A percentile compares a stretch with the other conserved stretches of the same genome.
These are phyloP conservation scores for Moesziomyces globuligerus DNA, from an alignment of 1,284 basidiomycete genomes.

Conservation along the genomic window DNA sequence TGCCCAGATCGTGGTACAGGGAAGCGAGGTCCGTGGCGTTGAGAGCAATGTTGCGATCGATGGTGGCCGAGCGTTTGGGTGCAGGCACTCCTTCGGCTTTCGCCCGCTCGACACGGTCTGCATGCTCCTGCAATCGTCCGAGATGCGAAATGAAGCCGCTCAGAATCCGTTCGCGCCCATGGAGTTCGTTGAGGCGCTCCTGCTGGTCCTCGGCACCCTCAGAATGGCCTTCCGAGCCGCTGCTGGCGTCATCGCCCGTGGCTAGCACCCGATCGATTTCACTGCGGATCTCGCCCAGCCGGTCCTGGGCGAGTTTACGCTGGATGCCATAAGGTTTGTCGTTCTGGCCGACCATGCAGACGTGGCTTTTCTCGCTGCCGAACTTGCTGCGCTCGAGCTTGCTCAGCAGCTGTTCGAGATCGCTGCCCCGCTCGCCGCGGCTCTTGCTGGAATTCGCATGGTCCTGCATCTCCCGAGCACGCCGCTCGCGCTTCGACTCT, in stretches of 20 bases:
- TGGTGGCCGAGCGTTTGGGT: slow-evolving; percentile 13
- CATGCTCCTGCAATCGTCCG: slow-evolving; percentile 25
- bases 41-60: slow-evolving; percentile 25
- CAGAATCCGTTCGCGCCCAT: slow-evolving; percentile 69
- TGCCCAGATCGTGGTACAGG: slow-evolving; percentile 78
- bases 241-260: slow-evolving; percentile 12
- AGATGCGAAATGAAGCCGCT: slow-evolving; percentile 75
- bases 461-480: slow-evolving; percentile 60
- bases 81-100: slow-evolving; percentile 19
- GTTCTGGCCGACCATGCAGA: slow-evolving; percentile 73
- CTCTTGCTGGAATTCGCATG: neutral
- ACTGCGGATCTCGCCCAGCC: slow-evolving; percentile 66
- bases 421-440: slow-evolving; percentile 1
- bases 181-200: slow-evolving; percentile 40
- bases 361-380: slow-evolving; percentile 85
- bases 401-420: slow-evolving; percentile 31
- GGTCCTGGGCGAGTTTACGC: slow-evolving; percentile 73
- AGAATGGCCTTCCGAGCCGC: slow-evolving; percentile 7
- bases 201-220: slow-evolving; percentile 20
- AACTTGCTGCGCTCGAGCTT: slow-evolving; percentile 75
- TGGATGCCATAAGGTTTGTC: slow-evolving; percentile 78
- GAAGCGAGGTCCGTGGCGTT: slow-evolving; percentile 32
- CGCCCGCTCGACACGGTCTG: slow-evolving; percentile 35
- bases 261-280: slow-evolving; percentile 61
- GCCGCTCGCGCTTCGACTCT: slow-evolving; percentile 70